A percentile compares a stretch with the other conserved stretches of the same genome.
Conservation (phyloP, 352 stramenopile species). For the Globisporangium canariense region DNA sequence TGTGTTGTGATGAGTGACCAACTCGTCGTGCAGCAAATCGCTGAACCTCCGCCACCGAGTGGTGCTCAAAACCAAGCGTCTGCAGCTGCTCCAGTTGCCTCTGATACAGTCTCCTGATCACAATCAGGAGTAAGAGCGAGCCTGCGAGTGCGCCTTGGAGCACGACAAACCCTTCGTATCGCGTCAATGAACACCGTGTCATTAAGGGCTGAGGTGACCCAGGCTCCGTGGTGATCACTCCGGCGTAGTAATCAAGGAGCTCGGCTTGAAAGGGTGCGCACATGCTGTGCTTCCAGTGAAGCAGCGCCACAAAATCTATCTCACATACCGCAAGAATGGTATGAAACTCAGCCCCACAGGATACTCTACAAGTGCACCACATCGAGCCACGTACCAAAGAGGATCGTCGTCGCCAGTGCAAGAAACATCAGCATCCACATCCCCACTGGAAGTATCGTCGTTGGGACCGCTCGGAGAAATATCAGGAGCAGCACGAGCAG, state of each 20-base stretch:
- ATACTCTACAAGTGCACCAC: not conserved
- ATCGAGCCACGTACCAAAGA: not conserved
- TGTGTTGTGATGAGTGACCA: not conserved
- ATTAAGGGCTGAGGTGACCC: not conserved
- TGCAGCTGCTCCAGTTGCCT: not conserved
- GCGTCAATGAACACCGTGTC: not conserved
- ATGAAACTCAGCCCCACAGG: not conserved
- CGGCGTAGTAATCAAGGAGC: not conserved
- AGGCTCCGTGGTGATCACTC: not conserved
- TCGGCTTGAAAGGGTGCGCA: not conserved
- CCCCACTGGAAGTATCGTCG: not conserved
- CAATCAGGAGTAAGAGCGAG: not conserved
- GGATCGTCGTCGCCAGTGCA: not conserved
- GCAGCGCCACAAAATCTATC: not conserved
- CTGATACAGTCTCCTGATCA: not conserved
- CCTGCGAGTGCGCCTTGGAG: not conserved
- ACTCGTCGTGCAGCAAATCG: not conserved
- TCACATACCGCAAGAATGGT: not conserved
- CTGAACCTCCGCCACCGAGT: not conserved
- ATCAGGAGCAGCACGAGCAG: slow-evolving; percentile 1
- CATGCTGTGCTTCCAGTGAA: not conserved
- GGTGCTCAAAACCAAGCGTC: not conserved
- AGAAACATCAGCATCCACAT: not conserved
- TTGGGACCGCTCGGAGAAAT: not conserved
- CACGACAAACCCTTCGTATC: not conserved